Conservation (phyloP, 352 stramenopile species). For the Globisporangium heterothallicum region DNA sequence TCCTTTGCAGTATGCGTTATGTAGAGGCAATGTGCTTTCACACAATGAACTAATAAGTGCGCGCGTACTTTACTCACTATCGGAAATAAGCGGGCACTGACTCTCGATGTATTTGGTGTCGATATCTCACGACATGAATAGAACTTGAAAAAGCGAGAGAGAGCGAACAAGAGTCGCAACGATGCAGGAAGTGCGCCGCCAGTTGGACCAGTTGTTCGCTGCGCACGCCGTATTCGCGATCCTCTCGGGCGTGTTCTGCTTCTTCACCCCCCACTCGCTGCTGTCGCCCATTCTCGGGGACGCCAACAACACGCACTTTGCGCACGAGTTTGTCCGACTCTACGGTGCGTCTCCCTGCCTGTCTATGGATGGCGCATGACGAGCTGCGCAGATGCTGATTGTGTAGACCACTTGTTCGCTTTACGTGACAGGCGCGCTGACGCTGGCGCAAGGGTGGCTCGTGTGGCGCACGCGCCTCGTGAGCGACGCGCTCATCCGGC, state of each 20-base stretch:
- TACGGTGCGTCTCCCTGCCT: slow-evolving; percentile 38
- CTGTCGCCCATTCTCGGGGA: slow-evolving; percentile 72
- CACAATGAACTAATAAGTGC: too few species aligned
- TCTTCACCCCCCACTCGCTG: slow-evolving; percentile 77
- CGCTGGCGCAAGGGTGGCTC: slow-evolving; percentile 79
- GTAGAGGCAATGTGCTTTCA: too few species aligned
- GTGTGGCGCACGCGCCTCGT: slow-evolving; percentile 84
- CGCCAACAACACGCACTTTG: slow-evolving; percentile 75
- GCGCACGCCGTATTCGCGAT: slow-evolving; percentile 69
- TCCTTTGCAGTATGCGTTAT: too few species aligned
- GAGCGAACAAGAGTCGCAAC: slow-evolving; percentile 1
- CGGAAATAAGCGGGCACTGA: too few species aligned
- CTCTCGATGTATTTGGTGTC: too few species aligned
- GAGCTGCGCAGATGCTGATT: slow-evolving; percentile 1
- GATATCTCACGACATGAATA: background rate
- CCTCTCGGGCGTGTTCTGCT: slow-evolving; percentile 58
- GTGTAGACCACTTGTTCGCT: background rate
- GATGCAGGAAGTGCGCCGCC: slow-evolving; percentile 60
- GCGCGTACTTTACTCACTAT: too few species aligned
- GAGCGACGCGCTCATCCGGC: slow-evolving; percentile 76
- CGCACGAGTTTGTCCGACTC: slow-evolving; percentile 83
- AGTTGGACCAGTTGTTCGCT: slow-evolving; percentile 80
- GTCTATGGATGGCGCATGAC: background rate
- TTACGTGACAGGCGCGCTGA: slow-evolving; percentile 48
- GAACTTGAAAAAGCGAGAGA: too few species aligned